phyloP scores from a whole-genome alignment of 2,329 filamentous ascomycete species.

The Ilyonectria destructans region DNA sequence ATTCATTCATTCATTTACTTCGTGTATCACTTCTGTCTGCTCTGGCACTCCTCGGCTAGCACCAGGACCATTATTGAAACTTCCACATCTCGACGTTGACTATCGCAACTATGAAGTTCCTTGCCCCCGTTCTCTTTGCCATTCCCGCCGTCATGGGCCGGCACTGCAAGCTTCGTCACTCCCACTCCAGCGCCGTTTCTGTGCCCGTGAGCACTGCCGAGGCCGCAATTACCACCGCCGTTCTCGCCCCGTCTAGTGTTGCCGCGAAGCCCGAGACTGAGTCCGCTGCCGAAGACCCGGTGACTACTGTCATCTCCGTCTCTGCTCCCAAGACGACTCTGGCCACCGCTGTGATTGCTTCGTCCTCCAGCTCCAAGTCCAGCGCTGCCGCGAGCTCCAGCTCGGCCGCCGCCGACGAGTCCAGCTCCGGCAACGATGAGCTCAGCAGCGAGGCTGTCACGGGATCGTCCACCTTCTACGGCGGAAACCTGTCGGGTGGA shows the following conservation, averaged over 20 bases:
- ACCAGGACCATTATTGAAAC: slow-evolving; percentile 32
- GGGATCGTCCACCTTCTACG: slow-evolving; percentile 64
- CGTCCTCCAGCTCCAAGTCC: slow-evolving; percentile 14
- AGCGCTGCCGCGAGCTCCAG: slow-evolving; percentile 14
- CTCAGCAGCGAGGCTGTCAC: slow-evolving; percentile 33
- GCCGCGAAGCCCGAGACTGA: slow-evolving; percentile 18
- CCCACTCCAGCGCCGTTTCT: slow-evolving; percentile 22
- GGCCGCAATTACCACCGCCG: slow-evolving; percentile 27
- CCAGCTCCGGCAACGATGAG: slow-evolving; percentile 17
- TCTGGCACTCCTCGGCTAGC: slow-evolving; percentile 39
- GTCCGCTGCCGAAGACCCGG: slow-evolving; percentile 24
- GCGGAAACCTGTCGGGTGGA: slow-evolving; percentile 72
- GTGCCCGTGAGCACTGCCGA: slow-evolving; percentile 23
- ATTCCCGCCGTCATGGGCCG: slow-evolving; percentile 49
- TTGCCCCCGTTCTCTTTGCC: slow-evolving; percentile 44
- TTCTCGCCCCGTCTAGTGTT: slow-evolving; percentile 19
- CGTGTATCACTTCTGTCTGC: slow-evolving; percentile 6
- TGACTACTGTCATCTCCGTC: slow-evolving; percentile 3
- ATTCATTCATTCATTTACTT: slow-evolving; percentile 31
- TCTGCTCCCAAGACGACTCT: slow-evolving; percentile 35
- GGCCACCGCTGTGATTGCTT: slow-evolving; percentile 27
- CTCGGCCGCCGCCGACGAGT: slow-evolving; percentile 13
- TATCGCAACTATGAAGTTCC: slow-evolving; percentile 47
- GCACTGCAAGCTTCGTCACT: slow-evolving; percentile 40
- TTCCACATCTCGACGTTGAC: background rate